These are phyloP conservation scores for Cyathus striatus DNA, from an alignment of 768 basidiomycete genomes.

Conservation along the genomic window DNA sequence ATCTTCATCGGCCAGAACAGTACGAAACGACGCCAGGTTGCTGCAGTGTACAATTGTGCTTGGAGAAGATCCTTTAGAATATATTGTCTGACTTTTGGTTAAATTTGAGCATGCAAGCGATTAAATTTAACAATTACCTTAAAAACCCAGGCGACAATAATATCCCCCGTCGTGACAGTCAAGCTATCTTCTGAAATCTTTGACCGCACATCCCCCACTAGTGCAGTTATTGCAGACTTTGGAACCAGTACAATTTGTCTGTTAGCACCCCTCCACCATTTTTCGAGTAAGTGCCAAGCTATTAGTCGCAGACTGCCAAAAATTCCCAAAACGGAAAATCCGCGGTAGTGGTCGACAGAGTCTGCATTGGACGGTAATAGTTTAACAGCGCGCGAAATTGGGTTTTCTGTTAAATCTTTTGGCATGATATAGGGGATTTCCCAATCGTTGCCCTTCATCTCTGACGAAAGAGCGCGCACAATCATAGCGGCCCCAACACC, in stretches of 20 bases:
- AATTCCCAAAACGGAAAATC: conserved; percentile 22
- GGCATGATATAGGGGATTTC: conserved; percentile 24
- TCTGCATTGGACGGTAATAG: conserved; percentile 6
- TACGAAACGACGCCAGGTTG: conserved; percentile 33
- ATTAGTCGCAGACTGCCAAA: conserved; percentile 22
- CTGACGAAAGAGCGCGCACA: conserved; percentile 31
- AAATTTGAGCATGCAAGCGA: not conserved
- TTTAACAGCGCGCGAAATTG: conserved; percentile 23
- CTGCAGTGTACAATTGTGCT: conserved; percentile 26
- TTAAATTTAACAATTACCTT: conserved; percentile 19
- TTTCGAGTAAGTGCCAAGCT: conserved; percentile 29
- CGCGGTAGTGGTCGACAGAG: conserved; percentile 10
- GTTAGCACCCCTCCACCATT: conserved; percentile 30
- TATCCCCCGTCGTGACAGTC: conserved; percentile 28
- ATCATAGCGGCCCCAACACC: conserved; percentile 31
- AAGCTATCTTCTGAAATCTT: conserved; percentile 9
- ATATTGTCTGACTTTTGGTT: conserved; percentile 22
- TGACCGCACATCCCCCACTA: conserved; percentile 24
- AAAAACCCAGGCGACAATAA: conserved; percentile 35
- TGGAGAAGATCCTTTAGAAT: conserved; percentile 22
- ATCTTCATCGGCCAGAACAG: conserved; percentile 14
- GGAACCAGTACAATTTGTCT: conserved; percentile 28
- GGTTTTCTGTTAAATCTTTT: conserved; percentile 26
- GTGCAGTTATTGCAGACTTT: conserved; percentile 15
- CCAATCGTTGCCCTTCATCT: conserved; percentile 33